phyloP scores from a whole-genome alignment of 2,329 filamentous ascomycete species.

The Pseudogymnoascus sp. region DNA sequence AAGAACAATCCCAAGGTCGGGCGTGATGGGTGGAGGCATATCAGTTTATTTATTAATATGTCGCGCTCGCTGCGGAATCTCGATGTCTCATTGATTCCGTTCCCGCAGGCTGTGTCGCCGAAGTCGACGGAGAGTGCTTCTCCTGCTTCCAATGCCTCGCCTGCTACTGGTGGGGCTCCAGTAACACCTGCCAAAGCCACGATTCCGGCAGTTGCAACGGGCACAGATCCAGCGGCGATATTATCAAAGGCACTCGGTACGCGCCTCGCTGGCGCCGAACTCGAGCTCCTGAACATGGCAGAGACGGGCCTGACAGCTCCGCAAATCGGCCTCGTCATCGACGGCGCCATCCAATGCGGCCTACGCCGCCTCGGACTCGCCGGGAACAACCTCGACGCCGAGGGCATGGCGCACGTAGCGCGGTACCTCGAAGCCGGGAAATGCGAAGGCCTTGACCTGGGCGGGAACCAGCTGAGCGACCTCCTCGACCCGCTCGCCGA shows the following conservation, averaged over 20 bases:
- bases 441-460: slow-evolving; percentile 83
- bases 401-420: slow-evolving; percentile 67
- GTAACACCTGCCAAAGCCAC: slow-evolving; percentile 16
- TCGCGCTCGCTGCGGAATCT: slow-evolving; percentile 78
- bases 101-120: slow-evolving; percentile 43
- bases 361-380: slow-evolving; percentile 74
- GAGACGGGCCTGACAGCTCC: slow-evolving; percentile 65
- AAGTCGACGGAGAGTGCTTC: slow-evolving; percentile 11
- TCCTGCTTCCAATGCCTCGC: slow-evolving; percentile 15
- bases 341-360: slow-evolving; percentile 71
- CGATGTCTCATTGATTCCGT: slow-evolving; percentile 76
- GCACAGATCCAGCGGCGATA: slow-evolving; percentile 50
- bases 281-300: slow-evolving; percentile 77
- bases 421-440: slow-evolving; percentile 66
- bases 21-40: slow-evolving; percentile 80
- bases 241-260: slow-evolving; percentile 69
- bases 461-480: slow-evolving; percentile 65
- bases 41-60: slow-evolving; percentile 83
- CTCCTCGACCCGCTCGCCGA: slow-evolving; percentile 46
- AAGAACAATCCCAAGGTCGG: slow-evolving; percentile 86
- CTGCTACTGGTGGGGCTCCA: slow-evolving; percentile 16
- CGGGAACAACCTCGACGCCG: slow-evolving; percentile 66
- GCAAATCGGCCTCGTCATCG: slow-evolving; percentile 68
- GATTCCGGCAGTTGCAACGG: slow-evolving; percentile 22
- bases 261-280: slow-evolving; percentile 62